Base-by-base conservation (phyloP, 768 basidiomycete species). In the Asterophora lycoperdoides region DNA sequence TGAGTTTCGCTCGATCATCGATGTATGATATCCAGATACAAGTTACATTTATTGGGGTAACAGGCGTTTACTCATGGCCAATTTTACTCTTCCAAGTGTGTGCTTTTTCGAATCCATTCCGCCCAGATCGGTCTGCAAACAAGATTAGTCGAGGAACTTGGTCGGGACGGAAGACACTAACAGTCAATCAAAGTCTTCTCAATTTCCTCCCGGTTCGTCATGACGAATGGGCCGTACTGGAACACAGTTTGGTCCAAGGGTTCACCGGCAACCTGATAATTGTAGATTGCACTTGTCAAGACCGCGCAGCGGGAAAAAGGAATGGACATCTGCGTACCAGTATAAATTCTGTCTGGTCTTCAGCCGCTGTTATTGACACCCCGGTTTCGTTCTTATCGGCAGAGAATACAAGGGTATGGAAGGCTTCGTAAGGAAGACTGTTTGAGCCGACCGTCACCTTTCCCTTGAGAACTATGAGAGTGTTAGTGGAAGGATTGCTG, bases 81-180 rank as follows among this genome's bases (percentile, higher is more conserved):
- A 93, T 92, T 62, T 84, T 74, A 59, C 88, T 91, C 68, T 84
- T 79, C 95, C 94, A 98, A 13, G 73, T 83, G 54, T 82, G 84
- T 6, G 84, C 93, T 55, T 82, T 84, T 68, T 97, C 95, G 64
- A 97, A 97, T 4, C 95, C 95, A 60, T 97, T 96, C 56, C 59
- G 68, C 30, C 83, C 87, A 35, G 69, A 65, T 68, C 82, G 87
- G 63, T 90, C 86, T 90, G 53, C 14, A 44, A 42, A 46, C 19
- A 51, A 29, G 17, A 48, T 10, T 52, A 28, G 54, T 44, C 52
- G 30, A 58, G 32, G 32, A 39, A 41, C 11, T 38, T 14, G 17
- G 13, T 18, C 23, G 23, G 23, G 10, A 20, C 26, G 33, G 35
- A 20, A 20, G 6, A 39, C 63, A 74, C 71, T 64, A n/a, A 86